Conservation (phyloP, 768 basidiomycete genomes). For the Mycena vulgaris region DNA sequence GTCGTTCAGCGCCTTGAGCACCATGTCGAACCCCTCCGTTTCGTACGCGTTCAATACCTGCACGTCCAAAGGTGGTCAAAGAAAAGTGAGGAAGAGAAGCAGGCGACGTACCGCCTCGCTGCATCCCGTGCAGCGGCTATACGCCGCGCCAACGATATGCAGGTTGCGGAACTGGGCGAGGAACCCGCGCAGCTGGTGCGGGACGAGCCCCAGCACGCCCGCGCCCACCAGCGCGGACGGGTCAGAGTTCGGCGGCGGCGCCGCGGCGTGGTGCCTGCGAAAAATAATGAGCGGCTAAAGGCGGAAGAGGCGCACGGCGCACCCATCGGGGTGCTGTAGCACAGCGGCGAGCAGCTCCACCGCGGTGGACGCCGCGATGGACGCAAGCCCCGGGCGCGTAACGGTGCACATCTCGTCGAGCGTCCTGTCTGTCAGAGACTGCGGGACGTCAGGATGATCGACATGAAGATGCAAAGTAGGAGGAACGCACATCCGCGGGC, state of each 20-base stretch:
- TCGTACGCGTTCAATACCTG: constrained; percentile 90
- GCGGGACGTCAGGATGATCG: not conserved
- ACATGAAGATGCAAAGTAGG: not conserved
- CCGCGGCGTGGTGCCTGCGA: constrained; percentile 69
- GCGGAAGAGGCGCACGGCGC: constrained; percentile 32
- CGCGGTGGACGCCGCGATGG: constrained; percentile 92
- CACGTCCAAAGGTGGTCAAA: not conserved
- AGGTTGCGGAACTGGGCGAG: constrained; percentile 90
- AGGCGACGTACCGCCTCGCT: constrained; percentile 74
- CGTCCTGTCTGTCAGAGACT: constrained; percentile 85
- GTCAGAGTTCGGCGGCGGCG: constrained; percentile 68
- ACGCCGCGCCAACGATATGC: constrained; percentile 89
- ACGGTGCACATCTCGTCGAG: constrained; percentile 99
- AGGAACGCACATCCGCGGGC: constrained; percentile 84
- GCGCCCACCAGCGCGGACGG: constrained; percentile 45
- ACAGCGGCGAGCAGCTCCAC: constrained; percentile 94
- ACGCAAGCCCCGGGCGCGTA: constrained; percentile 93
- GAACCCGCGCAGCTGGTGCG: constrained; percentile 95
- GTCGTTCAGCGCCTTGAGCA: constrained; percentile 89
- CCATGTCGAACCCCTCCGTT: constrained; percentile 83
- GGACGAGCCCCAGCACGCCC: constrained; percentile 87
- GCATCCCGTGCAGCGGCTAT: constrained; percentile 92
- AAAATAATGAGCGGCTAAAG: not conserved
- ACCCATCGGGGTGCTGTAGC: constrained; percentile 93
- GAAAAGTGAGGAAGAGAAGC: not conserved